Conservation (phyloP, 1,139 yeast genomes). For the Scheffersomyces cryptocercus region DNA sequence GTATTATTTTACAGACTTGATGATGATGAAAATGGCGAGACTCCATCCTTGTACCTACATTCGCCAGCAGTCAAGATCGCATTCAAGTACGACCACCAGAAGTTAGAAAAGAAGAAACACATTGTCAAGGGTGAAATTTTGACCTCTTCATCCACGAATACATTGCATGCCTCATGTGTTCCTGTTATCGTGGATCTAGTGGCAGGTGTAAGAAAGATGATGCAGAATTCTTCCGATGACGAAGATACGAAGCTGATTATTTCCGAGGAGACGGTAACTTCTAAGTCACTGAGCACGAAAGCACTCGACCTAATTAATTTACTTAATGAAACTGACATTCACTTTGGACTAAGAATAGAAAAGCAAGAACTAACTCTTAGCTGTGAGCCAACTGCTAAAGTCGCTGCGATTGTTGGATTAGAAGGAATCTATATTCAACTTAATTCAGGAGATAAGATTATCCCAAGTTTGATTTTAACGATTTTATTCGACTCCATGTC, state of each 20-base stretch:
- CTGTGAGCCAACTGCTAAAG: slow-evolving; percentile 92
- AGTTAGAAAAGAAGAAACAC: slow-evolving; percentile 36
- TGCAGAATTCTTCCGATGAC: slow-evolving; percentile 15
- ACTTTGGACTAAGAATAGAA: slow-evolving; percentile 63
- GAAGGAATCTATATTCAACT: slow-evolving; percentile 63
- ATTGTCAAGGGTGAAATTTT: slow-evolving; percentile 52
- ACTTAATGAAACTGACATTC: slow-evolving; percentile 59
- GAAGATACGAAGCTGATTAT: slow-evolving; percentile 1
- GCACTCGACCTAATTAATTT: slow-evolving; percentile 36
- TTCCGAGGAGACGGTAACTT: slow-evolving; percentile 8
- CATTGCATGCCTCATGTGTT: slow-evolving; percentile 69
- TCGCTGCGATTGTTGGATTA: slow-evolving; percentile 78
- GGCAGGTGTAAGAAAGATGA: slow-evolving; percentile 43
- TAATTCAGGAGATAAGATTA: slow-evolving; percentile 50
- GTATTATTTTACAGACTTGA: slow-evolving; percentile 52
- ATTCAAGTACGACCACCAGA: slow-evolving; percentile 31
- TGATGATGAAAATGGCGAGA: slow-evolving; percentile 37
- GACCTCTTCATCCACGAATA: slow-evolving; percentile 74
- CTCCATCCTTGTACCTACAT: slow-evolving; percentile 63
- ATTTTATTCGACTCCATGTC: slow-evolving; percentile 53
- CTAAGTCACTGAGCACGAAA: slow-evolving; percentile 8
- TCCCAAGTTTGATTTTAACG: slow-evolving; percentile 41
- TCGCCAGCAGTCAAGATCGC: slow-evolving; percentile 76
- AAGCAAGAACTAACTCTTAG: slow-evolving; percentile 75
- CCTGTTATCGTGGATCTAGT: slow-evolving; percentile 70